Conservation (phyloP, 2,329 filamentous ascomycete species). For the Tolypocladium capitatum region DNA sequence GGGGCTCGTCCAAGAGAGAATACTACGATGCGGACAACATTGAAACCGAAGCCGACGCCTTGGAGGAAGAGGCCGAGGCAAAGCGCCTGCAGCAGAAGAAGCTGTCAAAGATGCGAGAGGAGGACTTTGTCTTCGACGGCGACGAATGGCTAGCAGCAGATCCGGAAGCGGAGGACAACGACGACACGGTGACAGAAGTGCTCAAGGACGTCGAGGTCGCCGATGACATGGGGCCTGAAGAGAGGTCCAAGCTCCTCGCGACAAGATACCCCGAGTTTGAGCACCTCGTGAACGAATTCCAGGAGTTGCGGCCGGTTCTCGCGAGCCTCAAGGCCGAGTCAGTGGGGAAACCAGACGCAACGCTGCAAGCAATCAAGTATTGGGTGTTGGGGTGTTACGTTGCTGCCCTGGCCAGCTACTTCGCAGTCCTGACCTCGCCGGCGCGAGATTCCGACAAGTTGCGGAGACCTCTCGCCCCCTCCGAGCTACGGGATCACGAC, state of each 20-base stretch:
- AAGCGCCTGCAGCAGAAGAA: conserved; percentile 83
- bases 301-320: conserved; percentile 56
- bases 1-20: conserved; percentile 78
- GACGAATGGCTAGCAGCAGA: conserved; percentile 62
- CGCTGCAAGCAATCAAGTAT: conserved; percentile 57
- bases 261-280: conserved; percentile 87
- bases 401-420: conserved; percentile 81
- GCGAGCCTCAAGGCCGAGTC: conserved; percentile 44
- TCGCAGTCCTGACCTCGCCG: conserved; percentile 79
- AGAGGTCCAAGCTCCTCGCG: conserved; percentile 62
- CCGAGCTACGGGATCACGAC: conserved; percentile 76
- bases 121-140: conserved; percentile 89
- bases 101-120: conserved; percentile 73
- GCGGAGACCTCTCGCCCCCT: conserved; percentile 52
- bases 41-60: conserved; percentile 53
- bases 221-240: conserved; percentile 61
- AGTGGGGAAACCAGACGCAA: conserved; percentile 34
- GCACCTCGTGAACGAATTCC: conserved; percentile 67
- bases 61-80: conserved; percentile 88
- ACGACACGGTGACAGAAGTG: conserved; percentile 67
- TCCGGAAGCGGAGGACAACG: conserved; percentile 34
- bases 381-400: conserved; percentile 77
- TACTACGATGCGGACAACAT: conserved; percentile 81
- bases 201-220: conserved; percentile 73
- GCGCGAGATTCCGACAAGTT: conserved; percentile 43